Percentiles rank a stretch among this genome's conserved stretches.
Conservation (phyloP, 73 alveolate species). For the Paramecium pentaurelia region DNA sequence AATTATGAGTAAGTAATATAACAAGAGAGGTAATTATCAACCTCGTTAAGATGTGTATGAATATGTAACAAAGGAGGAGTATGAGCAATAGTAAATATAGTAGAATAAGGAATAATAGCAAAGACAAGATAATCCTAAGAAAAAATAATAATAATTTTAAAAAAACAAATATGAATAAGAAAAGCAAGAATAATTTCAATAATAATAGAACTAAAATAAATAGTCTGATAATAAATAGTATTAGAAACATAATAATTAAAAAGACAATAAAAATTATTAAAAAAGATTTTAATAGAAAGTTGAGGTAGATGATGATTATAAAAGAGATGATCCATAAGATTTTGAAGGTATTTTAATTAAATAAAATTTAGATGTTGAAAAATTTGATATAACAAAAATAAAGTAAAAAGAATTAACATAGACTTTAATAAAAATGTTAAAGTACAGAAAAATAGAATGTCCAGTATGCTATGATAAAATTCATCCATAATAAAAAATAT, state of each 20-base stretch:
- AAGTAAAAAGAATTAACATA: slow-evolving; percentile 35
- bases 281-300: not conserved
- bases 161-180: not conserved
- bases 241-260: not conserved
- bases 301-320: not conserved
- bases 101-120: not conserved
- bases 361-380: slow-evolving; percentile 52
- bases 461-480: slow-evolving; percentile 74
- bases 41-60: slow-evolving; percentile 16
- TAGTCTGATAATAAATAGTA: not conserved
- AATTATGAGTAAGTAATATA: not conserved
- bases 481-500: slow-evolving; percentile 68
- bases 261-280: not conserved
- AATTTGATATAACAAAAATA: slow-evolving; percentile 52
- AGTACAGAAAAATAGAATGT: slow-evolving; percentile 65
- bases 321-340: slow-evolving; percentile 58
- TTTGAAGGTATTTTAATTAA: slow-evolving; percentile 24
- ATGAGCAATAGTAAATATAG: not conserved
- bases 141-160: not conserved
- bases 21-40: not conserved
- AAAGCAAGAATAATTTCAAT: not conserved
- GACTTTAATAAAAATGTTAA: slow-evolving; percentile 50
- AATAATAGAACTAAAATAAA: not conserved
- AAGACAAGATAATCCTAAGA: not conserved
- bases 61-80: not conserved